A percentile compares a stretch with the other conserved stretches of the same genome.
These are phyloP conservation scores for Hippophae rhamnoides DNA, from an alignment of 306 rosid genomes.

Conservation along the genomic window DNA sequence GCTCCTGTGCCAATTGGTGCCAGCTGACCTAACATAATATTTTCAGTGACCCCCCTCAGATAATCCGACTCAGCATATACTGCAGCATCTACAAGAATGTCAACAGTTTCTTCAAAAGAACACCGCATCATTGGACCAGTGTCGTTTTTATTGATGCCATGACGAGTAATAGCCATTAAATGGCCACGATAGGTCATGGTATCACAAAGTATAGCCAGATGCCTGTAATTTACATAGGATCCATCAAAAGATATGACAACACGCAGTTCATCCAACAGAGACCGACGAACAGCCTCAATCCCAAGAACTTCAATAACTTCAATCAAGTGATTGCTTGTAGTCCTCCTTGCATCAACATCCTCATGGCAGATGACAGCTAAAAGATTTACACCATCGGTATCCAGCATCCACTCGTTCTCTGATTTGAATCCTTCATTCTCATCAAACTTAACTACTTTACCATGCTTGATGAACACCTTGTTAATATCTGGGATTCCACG, in stretches of 20 bases:
- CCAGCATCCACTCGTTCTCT: conserved; percentile 95
- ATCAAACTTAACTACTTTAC: conserved; percentile 75
- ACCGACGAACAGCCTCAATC: conserved; percentile 90
- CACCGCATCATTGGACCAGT: conserved; percentile 99
- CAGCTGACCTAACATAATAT: conserved; percentile 94
- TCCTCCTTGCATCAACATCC: conserved; percentile 80
- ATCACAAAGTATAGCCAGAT: conserved; percentile 95
- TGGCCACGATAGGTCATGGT: conserved; percentile 98
- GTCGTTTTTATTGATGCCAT: conserved; percentile 88
- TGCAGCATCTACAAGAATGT: conserved; percentile 94
- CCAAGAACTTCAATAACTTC: conserved; percentile 98
- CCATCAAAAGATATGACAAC: conserved; percentile 97
- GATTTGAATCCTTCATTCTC: conserved; percentile 76
- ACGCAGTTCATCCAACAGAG: conserved; percentile 81
- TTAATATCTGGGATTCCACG: conserved; percentile 91
- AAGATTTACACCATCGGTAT: conserved; percentile 96
- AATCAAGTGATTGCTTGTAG: conserved; percentile 93
- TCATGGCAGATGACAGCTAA: conserved; percentile 91
- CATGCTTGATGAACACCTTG: conserved; percentile 83
- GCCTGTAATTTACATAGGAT: conserved; percentile 90
- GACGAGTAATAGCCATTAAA: conserved; percentile 98
- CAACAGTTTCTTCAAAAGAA: conserved; percentile 97
- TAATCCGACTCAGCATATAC: conserved; percentile 83
- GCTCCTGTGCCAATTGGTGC: conserved; percentile 97
- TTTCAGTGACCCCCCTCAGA: conserved; percentile 91